Evolutionary conservation across 345 rosid species (phyloP).

Genomic region (Euphorbia lathyris): DNA sequence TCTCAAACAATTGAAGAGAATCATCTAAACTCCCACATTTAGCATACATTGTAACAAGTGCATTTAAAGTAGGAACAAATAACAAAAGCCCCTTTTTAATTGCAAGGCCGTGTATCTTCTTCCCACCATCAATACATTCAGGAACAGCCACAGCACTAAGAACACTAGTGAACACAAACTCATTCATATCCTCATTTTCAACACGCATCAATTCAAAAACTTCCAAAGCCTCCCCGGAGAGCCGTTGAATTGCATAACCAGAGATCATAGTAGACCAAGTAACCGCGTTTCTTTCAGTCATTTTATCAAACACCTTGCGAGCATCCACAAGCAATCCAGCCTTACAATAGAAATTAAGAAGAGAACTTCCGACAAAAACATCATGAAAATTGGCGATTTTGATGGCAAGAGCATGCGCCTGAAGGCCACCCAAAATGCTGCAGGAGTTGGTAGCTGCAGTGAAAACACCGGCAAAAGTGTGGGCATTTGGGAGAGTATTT

Average conservation of each 20-base stretch:
- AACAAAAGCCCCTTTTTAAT: slow-evolving; percentile 47
- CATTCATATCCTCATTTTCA: slow-evolving; percentile 47
- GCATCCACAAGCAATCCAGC: slow-evolving; percentile 49
- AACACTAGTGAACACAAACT: slow-evolving; percentile 65
- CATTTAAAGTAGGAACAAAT: slow-evolving; percentile 55
- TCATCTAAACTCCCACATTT: slow-evolving; percentile 60
- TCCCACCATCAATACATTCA: slow-evolving; percentile 44
- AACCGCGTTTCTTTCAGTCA: slow-evolving; percentile 58
- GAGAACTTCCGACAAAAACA: slow-evolving; percentile 75
- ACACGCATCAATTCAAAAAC: slow-evolving; percentile 45
- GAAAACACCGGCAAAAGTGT: slow-evolving; percentile 71
- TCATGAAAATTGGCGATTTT: slow-evolving; percentile 55
- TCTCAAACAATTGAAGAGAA: slow-evolving; percentile 57
- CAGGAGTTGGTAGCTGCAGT: slow-evolving; percentile 49
- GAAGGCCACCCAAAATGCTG: slow-evolving; percentile 41
- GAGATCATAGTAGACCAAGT: slow-evolving; percentile 75
- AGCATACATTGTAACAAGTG: slow-evolving; percentile 76
- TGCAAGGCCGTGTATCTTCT: slow-evolving; percentile 52
- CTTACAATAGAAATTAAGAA: slow-evolving; percentile 66
- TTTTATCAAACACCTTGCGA: slow-evolving; percentile 53
- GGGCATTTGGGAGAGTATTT: slow-evolving; percentile 64
- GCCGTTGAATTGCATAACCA: slow-evolving; percentile 55
- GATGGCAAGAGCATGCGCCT: slow-evolving; percentile 62
- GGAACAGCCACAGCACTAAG: slow-evolving; percentile 59
- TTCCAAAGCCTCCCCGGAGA: slow-evolving; percentile 38